Percentiles rank a stretch among this genome's conserved stretches.
Conservation (phyloP, 257 asterid species). For the Solanum ahanhuiri region DNA sequence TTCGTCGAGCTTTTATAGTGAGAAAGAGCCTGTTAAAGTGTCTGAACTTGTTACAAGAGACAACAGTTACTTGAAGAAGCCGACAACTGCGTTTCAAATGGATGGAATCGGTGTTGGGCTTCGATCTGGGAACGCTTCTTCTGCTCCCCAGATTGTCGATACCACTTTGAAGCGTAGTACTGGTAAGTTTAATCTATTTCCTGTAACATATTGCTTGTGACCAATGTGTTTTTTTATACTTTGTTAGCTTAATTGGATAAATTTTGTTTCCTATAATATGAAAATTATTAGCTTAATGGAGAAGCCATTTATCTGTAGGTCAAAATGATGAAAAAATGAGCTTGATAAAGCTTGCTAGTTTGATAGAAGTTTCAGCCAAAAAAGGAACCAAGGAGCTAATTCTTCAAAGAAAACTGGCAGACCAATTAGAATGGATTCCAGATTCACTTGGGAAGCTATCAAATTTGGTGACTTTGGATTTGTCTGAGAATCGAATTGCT, state of each 20-base stretch:
- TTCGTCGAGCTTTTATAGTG: slow-evolving; percentile 23
- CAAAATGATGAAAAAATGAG: slow-evolving; percentile 70
- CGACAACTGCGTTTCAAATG: slow-evolving; percentile 23
- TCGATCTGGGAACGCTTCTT: slow-evolving; percentile 20
- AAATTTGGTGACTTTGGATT: slow-evolving; percentile 3
- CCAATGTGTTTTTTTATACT: not conserved
- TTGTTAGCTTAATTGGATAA: not conserved
- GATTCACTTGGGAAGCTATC: slow-evolving; percentile 12
- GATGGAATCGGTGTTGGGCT: slow-evolving; percentile 32
- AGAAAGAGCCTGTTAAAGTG: slow-evolving; percentile 33
- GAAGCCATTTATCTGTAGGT: slow-evolving; percentile 32
- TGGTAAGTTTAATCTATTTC: slow-evolving; percentile 27
- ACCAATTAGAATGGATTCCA: slow-evolving; percentile 84
- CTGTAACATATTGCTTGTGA: not conserved
- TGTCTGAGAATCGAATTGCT: slow-evolving; percentile 4
- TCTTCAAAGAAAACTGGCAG: slow-evolving; percentile 52
- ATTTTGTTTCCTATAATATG: not conserved
- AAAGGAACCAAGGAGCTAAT: slow-evolving; percentile 59
- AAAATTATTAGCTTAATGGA: not conserved
- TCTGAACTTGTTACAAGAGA: slow-evolving; percentile 42
- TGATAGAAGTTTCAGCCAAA: slow-evolving; percentile 72
- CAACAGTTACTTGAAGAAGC: slow-evolving; percentile 55
- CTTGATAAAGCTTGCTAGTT: slow-evolving; percentile 70
- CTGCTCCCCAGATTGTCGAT: slow-evolving; percentile 50
- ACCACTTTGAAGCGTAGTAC: slow-evolving; percentile 45